Conservation (phyloP, 495 filamentous ascomycete genomes). For the Penicillium roqueforti region DNA sequence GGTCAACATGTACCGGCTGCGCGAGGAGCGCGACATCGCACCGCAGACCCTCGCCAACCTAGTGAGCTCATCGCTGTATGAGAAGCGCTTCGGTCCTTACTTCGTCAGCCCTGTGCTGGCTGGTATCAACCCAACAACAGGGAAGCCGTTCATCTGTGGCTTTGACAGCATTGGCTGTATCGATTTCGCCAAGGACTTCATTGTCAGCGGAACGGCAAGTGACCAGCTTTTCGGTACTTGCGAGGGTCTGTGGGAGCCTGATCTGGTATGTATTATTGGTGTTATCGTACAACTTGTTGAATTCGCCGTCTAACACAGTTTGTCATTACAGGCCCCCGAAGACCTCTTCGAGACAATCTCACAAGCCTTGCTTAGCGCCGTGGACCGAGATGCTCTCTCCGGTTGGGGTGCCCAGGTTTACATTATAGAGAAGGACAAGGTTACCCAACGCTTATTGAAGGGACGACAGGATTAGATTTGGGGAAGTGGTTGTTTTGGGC, state of each 20-base stretch:
- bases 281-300: neutral
- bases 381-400: constrained; percentile 92
- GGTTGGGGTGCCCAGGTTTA: constrained; percentile 99
- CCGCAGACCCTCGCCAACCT: constrained; percentile 95
- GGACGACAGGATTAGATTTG: constrained; percentile 64
- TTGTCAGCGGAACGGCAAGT: constrained; percentile 91
- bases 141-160: constrained; percentile 95
- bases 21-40: constrained; percentile 93
- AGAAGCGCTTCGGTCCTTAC: constrained; percentile 91
- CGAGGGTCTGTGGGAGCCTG: constrained; percentile 96
- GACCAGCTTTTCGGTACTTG: constrained; percentile 98
- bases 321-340: constrained; percentile 63
- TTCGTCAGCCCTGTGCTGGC: constrained; percentile 94
- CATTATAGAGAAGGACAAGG: constrained; percentile 99
- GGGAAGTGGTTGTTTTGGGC: constrained; percentile 23
- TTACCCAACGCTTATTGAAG: constrained; percentile 96
- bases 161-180: constrained; percentile 99
- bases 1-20: constrained; percentile 98
- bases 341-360: constrained; percentile 98
- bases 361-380: constrained; percentile 91
- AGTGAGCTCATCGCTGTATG: constrained; percentile 84
- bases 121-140: constrained; percentile 85
- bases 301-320: constrained; percentile 21
- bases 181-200: constrained; percentile 98
- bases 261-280: constrained; percentile 61